phyloP scores from a whole-genome alignment of 345 rosid genomes.

The Syzygium aqueum region DNA sequence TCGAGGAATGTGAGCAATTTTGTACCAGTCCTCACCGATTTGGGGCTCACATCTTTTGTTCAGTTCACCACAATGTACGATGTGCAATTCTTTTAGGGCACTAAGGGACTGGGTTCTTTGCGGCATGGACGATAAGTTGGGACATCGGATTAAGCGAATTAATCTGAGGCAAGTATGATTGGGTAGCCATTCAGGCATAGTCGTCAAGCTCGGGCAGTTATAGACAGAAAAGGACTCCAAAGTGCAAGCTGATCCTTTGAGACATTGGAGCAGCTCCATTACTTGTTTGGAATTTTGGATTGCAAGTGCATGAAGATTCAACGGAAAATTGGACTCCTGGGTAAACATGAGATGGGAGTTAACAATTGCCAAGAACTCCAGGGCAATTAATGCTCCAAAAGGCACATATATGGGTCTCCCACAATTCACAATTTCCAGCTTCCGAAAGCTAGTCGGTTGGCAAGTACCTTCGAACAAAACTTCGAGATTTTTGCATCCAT shows the following conservation, averaged over 20 bases:
- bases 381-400: neutral
- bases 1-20: neutral
- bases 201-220: fast-evolving
- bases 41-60: neutral
- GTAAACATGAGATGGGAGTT: neutral
- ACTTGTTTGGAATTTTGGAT: neutral
- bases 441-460: neutral
- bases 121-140: neutral
- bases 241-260: neutral
- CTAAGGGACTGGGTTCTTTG: neutral
- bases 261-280: neutral
- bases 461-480: neutral
- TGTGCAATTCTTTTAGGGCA: neutral
- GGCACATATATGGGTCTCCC: neutral
- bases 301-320: neutral
- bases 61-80: neutral
- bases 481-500: neutral
- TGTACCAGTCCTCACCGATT: fast-evolving
- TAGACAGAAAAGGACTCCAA: neutral
- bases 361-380: neutral
- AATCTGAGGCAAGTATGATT: neutral
- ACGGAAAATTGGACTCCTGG: fast-evolving
- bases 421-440: neutral
- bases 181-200: neutral
- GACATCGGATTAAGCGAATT: neutral